Evolutionary conservation across 2,329 filamentous ascomycete species (phyloP).

Genomic region (Aureobasidium sp.): DNA sequence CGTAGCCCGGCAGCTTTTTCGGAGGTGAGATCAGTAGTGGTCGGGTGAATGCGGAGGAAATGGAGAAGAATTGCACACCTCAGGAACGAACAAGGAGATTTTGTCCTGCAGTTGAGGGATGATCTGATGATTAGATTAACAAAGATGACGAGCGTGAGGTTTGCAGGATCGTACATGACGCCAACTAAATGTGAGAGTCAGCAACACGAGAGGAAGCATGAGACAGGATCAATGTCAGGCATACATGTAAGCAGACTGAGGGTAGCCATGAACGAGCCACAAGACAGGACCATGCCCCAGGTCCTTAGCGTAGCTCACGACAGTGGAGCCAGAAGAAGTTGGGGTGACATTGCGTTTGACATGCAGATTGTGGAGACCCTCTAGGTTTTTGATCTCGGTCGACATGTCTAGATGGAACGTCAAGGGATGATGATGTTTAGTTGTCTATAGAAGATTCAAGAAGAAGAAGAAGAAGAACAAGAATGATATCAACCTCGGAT

Average conservation of each 20-base stretch:
- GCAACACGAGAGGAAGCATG: background rate
- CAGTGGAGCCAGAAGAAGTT: conserved; percentile 21
- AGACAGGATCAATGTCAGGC: conserved; percentile 13
- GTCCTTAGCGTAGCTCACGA: conserved; percentile 27
- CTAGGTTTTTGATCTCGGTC: conserved; percentile 13
- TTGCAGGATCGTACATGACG: conserved; percentile 20
- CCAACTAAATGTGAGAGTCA: conserved; percentile 14
- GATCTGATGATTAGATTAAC: conserved; percentile 20
- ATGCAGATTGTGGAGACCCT: conserved; percentile 22
- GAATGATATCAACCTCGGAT: background rate
- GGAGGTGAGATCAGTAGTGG: background rate
- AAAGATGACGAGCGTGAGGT: too few relatives aligned
- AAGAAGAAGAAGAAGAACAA: background rate
- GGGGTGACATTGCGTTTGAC: conserved; percentile 20
- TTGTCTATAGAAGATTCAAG: background rate
- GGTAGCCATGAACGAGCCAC: conserved; percentile 39
- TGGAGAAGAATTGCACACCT: conserved; percentile 13
- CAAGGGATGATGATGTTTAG: background rate
- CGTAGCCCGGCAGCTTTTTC: conserved; percentile 38
- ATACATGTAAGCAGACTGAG: conserved; percentile 32
- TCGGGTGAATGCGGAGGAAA: background rate
- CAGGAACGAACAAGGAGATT: conserved; percentile 39
- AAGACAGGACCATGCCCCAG: conserved; percentile 28
- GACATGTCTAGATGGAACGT: background rate
- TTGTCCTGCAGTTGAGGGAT: conserved; percentile 30